Evolutionary conservation across 129 eudicot species (phyloP), one percentile per base, ranked within the genome.

Genomic region (Artemisia annua): DNA sequence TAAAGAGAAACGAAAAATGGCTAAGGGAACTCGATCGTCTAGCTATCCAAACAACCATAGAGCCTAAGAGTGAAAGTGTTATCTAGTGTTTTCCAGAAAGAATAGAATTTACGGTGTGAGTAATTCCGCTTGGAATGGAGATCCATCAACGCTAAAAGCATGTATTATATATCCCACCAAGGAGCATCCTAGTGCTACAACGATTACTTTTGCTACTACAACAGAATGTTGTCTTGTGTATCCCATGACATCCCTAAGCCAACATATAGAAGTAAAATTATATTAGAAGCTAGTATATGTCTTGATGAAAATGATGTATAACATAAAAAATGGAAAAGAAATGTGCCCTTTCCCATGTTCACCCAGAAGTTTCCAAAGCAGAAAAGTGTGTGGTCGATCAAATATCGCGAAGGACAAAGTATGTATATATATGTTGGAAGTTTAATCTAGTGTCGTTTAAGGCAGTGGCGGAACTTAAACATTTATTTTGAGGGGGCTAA

Each of bases 61-160:
- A 35, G 44, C 8, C 44, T 6, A 5, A 35, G 7, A 35, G 44
- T 1, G 8, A 35, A 35, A 35, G 26, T 1, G 5, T 32, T 32
- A 32, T 32, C 3, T 7, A 7, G 7, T 5, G 3, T 35, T 1
- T 1, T 0, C 1, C 17, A 5, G 9, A 56, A 56, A 56, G 14
- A 56, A 18, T 6, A 12, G 7, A 56, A 65, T 32, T 24, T 67
- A 67, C 72, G 22, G 72, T 26, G 59, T 68, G 12, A 68, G 48
- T 28, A 49, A 22, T 22, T 68, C 48, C 13, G 8, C 19, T 14
- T 26, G 6, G 59, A 68, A 50, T 22, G 73, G 60, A 15, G 30
- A 20, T 51, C 73, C 73, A 14, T 68, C 60, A 50, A 68, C 28
- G n/a, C 19, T 49, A 68, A 14, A 19, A 19, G 60, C 60, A 49